phyloP scores from a whole-genome alignment of 345 rosid genomes.

The Rhodamnia rubescens region DNA sequence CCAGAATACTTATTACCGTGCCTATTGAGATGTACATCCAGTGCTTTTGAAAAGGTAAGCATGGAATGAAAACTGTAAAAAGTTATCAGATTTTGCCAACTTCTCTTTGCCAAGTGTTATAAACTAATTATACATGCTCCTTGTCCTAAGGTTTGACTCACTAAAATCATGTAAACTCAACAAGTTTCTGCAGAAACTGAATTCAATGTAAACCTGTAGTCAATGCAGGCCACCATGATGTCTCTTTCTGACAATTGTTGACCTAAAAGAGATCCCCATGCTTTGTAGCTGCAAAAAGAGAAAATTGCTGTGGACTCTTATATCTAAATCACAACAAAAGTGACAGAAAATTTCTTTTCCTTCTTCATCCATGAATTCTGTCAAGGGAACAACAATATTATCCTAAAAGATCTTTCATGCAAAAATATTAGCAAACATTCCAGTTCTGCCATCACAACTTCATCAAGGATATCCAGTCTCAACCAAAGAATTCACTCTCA shows the following conservation, averaged over 20 bases:
- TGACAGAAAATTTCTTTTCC: background rate
- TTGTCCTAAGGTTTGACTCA: background rate
- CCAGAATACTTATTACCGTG: background rate
- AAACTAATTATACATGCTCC: background rate
- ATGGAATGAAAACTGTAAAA: background rate
- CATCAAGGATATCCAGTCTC: background rate
- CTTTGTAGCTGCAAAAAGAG: slow-evolving; percentile 70
- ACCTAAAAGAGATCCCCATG: slow-evolving; percentile 98
- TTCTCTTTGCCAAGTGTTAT: background rate
- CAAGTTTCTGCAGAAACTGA: background rate
- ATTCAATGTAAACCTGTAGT: slow-evolving; percentile 57
- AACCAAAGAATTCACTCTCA: background rate
- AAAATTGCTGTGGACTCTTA: background rate
- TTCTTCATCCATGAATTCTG: background rate
- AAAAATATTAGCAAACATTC: background rate
- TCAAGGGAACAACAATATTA: background rate
- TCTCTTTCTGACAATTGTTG: slow-evolving; percentile 87
- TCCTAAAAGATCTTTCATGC: background rate
- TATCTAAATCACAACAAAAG: background rate
- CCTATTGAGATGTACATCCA: background rate
- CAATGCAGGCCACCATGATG: slow-evolving; percentile 92
- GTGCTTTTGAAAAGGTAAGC: background rate
- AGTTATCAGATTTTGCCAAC: background rate
- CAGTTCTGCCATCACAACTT: background rate
- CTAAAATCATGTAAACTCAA: background rate